Percentiles rank a stretch among this genome's conserved stretches.
phyloP scores from a whole-genome alignment of 352 stramenopile species.

The Globisporangium cederbergense region DNA sequence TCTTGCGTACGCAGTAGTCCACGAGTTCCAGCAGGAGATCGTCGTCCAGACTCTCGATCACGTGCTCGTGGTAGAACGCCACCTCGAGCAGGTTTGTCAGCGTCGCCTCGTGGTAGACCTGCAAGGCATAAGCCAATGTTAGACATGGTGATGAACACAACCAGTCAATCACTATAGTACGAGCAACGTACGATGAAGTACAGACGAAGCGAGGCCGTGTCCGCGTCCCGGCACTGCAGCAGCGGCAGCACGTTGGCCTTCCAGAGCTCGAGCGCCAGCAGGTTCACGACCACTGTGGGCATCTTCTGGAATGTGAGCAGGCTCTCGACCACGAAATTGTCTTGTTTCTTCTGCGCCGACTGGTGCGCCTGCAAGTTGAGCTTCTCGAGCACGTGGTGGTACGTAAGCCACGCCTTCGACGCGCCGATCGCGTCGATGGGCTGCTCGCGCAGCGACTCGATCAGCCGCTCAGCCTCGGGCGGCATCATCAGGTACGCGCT shows the following conservation, averaged over 20 bases:
- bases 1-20: slow-evolving; percentile 92
- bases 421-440: slow-evolving; percentile 56
- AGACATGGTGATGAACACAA: too few relatives aligned
- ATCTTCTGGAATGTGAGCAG: slow-evolving; percentile 93
- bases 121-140: neutral
- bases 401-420: slow-evolving; percentile 71
- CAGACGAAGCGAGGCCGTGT: slow-evolving; percentile 71
- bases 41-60: slow-evolving; percentile 84
- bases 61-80: slow-evolving; percentile 87
- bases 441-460: slow-evolving; percentile 71
- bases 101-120: slow-evolving; percentile 89
- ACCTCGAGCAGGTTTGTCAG: slow-evolving; percentile 89
- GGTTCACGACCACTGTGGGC: slow-evolving; percentile 78
- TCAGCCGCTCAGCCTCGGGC: slow-evolving; percentile 76
- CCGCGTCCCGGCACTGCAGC: slow-evolving; percentile 41
- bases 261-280: slow-evolving; percentile 90
- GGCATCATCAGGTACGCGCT: slow-evolving; percentile 65
- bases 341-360: slow-evolving; percentile 83
- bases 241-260: slow-evolving; percentile 76
- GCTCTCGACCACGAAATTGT: slow-evolving; percentile 93
- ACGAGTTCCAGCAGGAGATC: slow-evolving; percentile 90
- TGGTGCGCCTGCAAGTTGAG: slow-evolving; percentile 93
- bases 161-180: too few relatives aligned
- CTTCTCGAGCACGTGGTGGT: slow-evolving; percentile 90
- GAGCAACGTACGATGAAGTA: slow-evolving; percentile 85